Base-by-base conservation (phyloP, 2,329 filamentous ascomycete genomes). In the Fusarium nurragi region DNA sequence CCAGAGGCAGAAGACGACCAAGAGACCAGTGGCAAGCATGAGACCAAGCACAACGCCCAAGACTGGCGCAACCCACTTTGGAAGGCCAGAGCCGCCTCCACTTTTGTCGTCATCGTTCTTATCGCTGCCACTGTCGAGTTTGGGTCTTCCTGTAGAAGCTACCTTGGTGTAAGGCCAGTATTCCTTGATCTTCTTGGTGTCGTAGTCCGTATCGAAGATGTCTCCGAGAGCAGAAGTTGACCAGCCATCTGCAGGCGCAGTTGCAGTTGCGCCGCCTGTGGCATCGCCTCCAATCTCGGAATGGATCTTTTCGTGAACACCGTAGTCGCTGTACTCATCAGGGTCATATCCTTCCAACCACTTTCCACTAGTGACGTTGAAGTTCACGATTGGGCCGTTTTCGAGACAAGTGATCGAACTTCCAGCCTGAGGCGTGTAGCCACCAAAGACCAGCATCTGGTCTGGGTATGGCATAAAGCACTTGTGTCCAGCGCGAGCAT, bases 391-490 rank as follows among this genome's bases (percentile, higher is more conserved):
- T 2, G 84, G 78, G 7, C 79, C 76, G n/a, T 81, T 79, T 1
- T 79, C 77, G 2, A 90, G 74, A 55, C 87, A 90, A 1, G 59
- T 62, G 0, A 71, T 54, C 0, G 43, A 38, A 1, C 6, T 25
- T 2, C 76, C 78, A 2, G 71, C 18, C 2, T 69, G 37, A 6
- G 81, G 39, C 2, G 78, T 76, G 64, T 86, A 90, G 12, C 92
- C 92, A 23, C 92, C 92, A 14, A 94, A 81, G 9, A 90, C 83
- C 62, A 95, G 81, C 88, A 96, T 93, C 75, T 94, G 92, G 56
- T 90, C 88, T 16, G 93, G 89, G 77, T 92, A 94, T 2, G 86
- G 85, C 69, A 86, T 85, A 67, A 93, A 86, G 76, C 92, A 95
- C 34, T 88, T 87, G 74, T 94, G 91, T 0, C 91, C 91, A 2